Base-by-base conservation (phyloP, 305 asterid species). In the Fraxinus sp. region DNA sequence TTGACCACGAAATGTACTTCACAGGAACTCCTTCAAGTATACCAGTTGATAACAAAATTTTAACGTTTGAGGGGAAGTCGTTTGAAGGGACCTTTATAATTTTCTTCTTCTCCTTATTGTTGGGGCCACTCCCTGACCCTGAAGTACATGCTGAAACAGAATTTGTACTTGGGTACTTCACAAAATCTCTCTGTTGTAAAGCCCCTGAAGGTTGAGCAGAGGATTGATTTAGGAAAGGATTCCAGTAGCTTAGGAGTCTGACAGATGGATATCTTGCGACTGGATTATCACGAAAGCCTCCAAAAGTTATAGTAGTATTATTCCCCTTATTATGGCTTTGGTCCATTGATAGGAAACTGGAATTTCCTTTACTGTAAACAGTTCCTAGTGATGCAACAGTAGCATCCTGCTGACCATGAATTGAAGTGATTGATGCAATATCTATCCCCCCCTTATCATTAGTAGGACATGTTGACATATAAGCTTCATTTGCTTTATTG, bases 21-120 rank as follows among this genome's bases (percentile, higher is more conserved):
- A 95, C 97, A 0, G 97, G 91, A 81, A 93, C 93, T 75, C 95
- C 98, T 86, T 95, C 95, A 76, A 91, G 89, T 75, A 93, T 92
- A 81, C 97, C 95, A 82, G 98, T 93, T 37, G 93, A 89, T 62
- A 93, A 83, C 83, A 93, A 86, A 83, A 88, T 89, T 83, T 88
- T 92, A 59, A 95, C 98, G 79, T 93, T 92, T 70, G 96, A 59
- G 35, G 97, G 98, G 82, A 93, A 95, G 85, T 86, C 88, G 83
- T 84, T 90, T 4, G 90, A 78, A 2, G 90, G 32, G 49, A 75
- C 83, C 85, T 87, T 91, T 82, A 84, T 87, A 41, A 68, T 83
- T 9, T 86, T 22, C 87, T 89, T 91, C 76, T 41, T 78, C 81
- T 82, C 92, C 86, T 89, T 92, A 35, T 62, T 82, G 86, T 86